Evolutionary conservation across 208 protist genomes (phyloP).

Genomic region (Ichthyophonus hoferi): DNA sequence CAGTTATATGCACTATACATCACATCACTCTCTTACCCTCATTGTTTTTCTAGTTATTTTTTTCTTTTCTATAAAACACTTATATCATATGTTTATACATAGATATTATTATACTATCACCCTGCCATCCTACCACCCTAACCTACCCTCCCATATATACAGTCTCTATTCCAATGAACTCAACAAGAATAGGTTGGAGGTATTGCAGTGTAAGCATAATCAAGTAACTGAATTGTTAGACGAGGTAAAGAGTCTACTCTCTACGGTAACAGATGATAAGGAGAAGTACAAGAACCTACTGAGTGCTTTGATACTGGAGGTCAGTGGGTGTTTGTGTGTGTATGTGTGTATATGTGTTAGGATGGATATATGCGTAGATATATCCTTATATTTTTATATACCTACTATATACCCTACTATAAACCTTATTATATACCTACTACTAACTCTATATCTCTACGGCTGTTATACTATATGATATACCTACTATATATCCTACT

Average conservation of each 20-base stretch:
- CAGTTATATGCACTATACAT: too few species aligned
- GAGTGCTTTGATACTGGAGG: conserved; percentile 64
- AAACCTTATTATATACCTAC: background rate
- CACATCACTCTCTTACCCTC: too few species aligned
- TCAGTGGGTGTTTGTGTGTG: background rate
- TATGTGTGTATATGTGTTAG: background rate
- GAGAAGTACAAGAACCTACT: conserved; percentile 61
- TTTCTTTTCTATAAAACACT: too few species aligned
- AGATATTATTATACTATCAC: too few species aligned
- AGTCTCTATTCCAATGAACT: conserved; percentile 65
- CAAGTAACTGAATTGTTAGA: conserved; percentile 54
- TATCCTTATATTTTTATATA: background rate
- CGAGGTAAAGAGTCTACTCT: conserved; percentile 53
- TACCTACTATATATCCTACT: background rate
- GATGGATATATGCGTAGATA: background rate
- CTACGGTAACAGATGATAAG: conserved; percentile 38
- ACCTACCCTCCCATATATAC: too few species aligned
- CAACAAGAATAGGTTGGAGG: conserved; percentile 63
- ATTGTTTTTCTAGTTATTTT: too few species aligned
- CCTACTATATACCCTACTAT: background rate
- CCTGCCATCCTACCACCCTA: too few species aligned
- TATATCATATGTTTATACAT: too few species aligned
- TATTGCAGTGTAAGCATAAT: conserved; percentile 67
- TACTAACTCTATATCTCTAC: too few species aligned
- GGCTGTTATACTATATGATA: conserved; percentile 50